phyloP scores from a whole-genome alignment of 169 alveolate genomes.

The Cryptosporidium andersoni region DNA sequence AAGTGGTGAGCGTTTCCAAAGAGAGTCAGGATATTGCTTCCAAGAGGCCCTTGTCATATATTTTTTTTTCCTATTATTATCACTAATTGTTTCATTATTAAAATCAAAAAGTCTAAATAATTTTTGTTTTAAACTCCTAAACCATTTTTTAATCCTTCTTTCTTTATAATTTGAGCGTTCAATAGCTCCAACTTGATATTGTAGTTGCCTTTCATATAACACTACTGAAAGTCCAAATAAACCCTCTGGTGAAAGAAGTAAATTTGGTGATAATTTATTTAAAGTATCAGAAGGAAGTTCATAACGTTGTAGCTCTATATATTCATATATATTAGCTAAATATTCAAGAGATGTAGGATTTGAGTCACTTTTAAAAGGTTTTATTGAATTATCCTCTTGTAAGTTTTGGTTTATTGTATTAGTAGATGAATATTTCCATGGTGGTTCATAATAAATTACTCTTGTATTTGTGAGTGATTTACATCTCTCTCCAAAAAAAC shows the following conservation, averaged over 20 bases:
- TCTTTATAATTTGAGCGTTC: slow-evolving; percentile 67
- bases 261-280: slow-evolving; percentile 56
- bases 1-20: slow-evolving; percentile 67
- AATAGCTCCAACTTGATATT: slow-evolving; percentile 45
- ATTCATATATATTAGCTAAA: slow-evolving; percentile 50
- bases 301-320: slow-evolving; percentile 54
- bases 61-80: slow-evolving; percentile 27
- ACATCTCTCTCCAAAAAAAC: slow-evolving; percentile 67
- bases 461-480: slow-evolving; percentile 37
- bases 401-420: slow-evolving; percentile 32
- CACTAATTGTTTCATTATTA: slow-evolving; percentile 43
- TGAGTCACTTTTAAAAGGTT: not conserved
- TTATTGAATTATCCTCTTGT: slow-evolving; percentile 9
- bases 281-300: slow-evolving; percentile 68
- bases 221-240: slow-evolving; percentile 59
- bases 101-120: slow-evolving; percentile 54
- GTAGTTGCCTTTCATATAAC: slow-evolving; percentile 57
- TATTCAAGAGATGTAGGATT: slow-evolving; percentile 64
- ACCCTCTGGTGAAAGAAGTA: slow-evolving; percentile 59
- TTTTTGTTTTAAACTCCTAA: slow-evolving; percentile 54
- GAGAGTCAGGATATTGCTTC: slow-evolving; percentile 68
- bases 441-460: slow-evolving; percentile 65
- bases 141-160: slow-evolving; percentile 43
- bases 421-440: slow-evolving; percentile 51
- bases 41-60: slow-evolving; percentile 70